Conservation (phyloP, 305 asterid species). For the Caryopteris hybrid region DNA sequence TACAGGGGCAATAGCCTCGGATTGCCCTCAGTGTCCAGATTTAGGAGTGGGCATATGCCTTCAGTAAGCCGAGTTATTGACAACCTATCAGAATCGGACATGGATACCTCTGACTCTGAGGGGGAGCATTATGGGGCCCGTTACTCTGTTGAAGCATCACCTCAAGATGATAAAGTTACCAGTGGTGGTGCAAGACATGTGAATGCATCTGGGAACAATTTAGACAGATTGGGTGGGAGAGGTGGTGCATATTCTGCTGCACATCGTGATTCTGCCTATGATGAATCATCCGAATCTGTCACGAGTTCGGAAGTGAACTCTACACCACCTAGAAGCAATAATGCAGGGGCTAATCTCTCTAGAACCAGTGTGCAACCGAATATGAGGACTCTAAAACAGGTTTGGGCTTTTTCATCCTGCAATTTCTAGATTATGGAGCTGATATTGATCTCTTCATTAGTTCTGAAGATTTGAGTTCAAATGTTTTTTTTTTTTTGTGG, state of each 20-base stretch:
- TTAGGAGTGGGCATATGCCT: constrained; percentile 67
- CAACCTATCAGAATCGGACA: constrained; percentile 54
- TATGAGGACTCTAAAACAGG: constrained; percentile 41
- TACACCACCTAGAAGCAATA: constrained; percentile 27
- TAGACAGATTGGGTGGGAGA: constrained; percentile 29
- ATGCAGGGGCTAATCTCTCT: constrained; percentile 24
- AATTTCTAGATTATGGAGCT: not conserved
- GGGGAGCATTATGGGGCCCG: constrained; percentile 52
- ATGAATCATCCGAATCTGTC: constrained; percentile 46
- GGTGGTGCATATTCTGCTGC: constrained; percentile 16
- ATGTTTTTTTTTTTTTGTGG: not conserved
- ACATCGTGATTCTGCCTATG: constrained; percentile 26
- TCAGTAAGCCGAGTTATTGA: constrained; percentile 32
- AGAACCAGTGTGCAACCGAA: constrained; percentile 29
- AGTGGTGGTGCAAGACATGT: constrained; percentile 30
- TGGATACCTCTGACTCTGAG: constrained; percentile 85
- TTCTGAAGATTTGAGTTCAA: not conserved
- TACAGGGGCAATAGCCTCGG: constrained; percentile 49
- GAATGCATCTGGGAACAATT: constrained; percentile 19
- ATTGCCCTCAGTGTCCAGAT: constrained; percentile 53
- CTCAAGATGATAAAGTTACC: constrained; percentile 72
- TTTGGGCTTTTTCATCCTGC: constrained; percentile 16
- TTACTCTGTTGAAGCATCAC: constrained; percentile 69
- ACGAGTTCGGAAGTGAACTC: constrained; percentile 52
- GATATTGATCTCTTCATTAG: not conserved